phyloP scores from a whole-genome alignment of 805 yeast species.

The Myxozyma monticola region DNA sequence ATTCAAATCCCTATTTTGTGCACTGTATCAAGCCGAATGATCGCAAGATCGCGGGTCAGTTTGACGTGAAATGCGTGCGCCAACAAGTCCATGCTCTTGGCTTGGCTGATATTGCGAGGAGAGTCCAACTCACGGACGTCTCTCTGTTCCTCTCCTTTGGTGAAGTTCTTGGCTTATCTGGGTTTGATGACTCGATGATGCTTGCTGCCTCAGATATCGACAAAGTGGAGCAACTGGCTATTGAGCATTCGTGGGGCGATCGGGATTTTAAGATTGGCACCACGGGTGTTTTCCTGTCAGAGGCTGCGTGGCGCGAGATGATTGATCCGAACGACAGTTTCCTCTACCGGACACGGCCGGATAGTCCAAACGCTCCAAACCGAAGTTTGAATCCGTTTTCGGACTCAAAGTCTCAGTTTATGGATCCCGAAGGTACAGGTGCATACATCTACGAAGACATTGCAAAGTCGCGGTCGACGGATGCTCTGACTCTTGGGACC shows the following conservation, averaged over 20 bases:
- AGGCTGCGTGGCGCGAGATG: conserved; percentile 43
- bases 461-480: conserved; percentile 30
- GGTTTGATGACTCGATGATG: conserved; percentile 30
- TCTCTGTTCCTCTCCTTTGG: conserved; percentile 43
- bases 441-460: conserved; percentile 27
- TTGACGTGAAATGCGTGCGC: conserved; percentile 46
- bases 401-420: conserved; percentile 12
- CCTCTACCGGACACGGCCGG: neutral
- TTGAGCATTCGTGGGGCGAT: conserved; percentile 39
- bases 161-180: conserved; percentile 39
- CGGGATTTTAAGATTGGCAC: conserved; percentile 44
- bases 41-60: conserved; percentile 39
- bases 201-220: conserved; percentile 23
- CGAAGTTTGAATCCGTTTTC: conserved; percentile 8
- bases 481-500: conserved; percentile 17
- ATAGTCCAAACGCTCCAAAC: conserved; percentile 7
- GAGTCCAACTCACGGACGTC: conserved; percentile 42
- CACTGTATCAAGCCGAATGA: conserved; percentile 47
- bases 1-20: conserved; percentile 44
- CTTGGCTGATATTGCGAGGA: conserved; percentile 43
- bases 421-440: conserved; percentile 29
- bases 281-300: conserved; percentile 45
- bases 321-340: conserved; percentile 39
- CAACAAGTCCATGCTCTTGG: conserved; percentile 46
- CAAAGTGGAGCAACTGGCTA: conserved; percentile 36